Evolutionary conservation across 805 yeast species (phyloP).

Genomic region (Candida peoriensis): DNA sequence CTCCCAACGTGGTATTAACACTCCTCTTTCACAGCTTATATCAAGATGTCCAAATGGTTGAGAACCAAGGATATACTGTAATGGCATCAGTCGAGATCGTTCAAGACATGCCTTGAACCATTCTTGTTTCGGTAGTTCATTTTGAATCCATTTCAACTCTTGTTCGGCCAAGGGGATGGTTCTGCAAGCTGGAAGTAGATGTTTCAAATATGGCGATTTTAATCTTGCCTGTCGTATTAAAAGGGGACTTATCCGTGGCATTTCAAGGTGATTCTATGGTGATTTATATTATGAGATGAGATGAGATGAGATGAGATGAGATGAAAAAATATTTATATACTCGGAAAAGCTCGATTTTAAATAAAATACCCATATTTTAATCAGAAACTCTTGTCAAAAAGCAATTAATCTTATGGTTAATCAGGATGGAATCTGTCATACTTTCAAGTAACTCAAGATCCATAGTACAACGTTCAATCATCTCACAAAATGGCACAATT

Average conservation of each 20-base stretch:
- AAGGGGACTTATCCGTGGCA: slow-evolving; percentile 14
- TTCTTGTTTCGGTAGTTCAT: slow-evolving; percentile 43
- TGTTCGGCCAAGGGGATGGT: slow-evolving; percentile 36
- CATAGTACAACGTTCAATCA: background rate
- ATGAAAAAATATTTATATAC: too few species aligned
- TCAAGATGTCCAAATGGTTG: slow-evolving; percentile 82
- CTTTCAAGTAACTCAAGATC: too few species aligned
- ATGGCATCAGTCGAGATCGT: slow-evolving; percentile 56
- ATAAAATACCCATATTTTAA: too few species aligned
- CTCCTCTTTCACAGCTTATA: slow-evolving; percentile 55
- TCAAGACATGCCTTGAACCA: slow-evolving; percentile 50
- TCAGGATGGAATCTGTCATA: too few species aligned
- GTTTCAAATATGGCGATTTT: slow-evolving; percentile 10
- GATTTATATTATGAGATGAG: too few species aligned
- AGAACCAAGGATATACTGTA: slow-evolving; percentile 78
- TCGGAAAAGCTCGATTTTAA: too few species aligned
- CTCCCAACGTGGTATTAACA: slow-evolving; percentile 89
- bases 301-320: too few species aligned
- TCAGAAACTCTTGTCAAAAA: too few species aligned
- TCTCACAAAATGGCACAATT: background rate
- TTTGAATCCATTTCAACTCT: slow-evolving; percentile 61
- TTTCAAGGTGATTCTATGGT: too few species aligned
- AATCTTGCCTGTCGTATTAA: slow-evolving; percentile 7
- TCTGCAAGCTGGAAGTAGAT: slow-evolving; percentile 16
- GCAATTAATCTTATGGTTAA: too few species aligned